Evolutionary conservation across 495 filamentous ascomycete genomes (phyloP).

Genomic region (Astrocystis sublimbata): DNA sequence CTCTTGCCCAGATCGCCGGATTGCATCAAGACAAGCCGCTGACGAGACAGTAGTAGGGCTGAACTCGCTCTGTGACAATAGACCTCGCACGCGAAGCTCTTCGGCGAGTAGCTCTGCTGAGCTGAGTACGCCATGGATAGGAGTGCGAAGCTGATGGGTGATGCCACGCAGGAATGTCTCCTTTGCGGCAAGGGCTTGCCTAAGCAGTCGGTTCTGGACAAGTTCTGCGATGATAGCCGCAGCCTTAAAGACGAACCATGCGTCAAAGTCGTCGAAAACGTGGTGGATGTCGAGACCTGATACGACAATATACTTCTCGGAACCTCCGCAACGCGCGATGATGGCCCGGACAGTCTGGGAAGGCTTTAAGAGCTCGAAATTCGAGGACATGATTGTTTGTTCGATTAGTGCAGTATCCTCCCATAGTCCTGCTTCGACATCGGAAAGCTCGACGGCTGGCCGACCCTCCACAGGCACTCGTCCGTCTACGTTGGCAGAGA

Average conservation of each 20-base stretch:
- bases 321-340: conserved; percentile 15
- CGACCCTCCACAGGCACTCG: background rate
- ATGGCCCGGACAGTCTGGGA: conserved; percentile 9
- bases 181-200: conserved; percentile 31
- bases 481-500: background rate
- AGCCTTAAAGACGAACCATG: conserved; percentile 19
- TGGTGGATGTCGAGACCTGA: conserved; percentile 18
- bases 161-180: conserved; percentile 42
- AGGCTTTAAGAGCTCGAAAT: conserved; percentile 5
- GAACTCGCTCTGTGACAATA: background rate
- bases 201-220: conserved; percentile 16
- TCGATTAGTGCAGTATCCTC: conserved; percentile 5
- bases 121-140: conserved; percentile 43
- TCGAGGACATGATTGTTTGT: conserved; percentile 14
- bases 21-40: conserved; percentile 8
- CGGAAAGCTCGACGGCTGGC: background rate
- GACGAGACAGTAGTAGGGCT: background rate
- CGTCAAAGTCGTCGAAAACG: conserved; percentile 21
- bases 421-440: conserved; percentile 10
- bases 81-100: conserved; percentile 11
- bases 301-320: conserved; percentile 14
- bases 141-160: conserved; percentile 42
- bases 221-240: conserved; percentile 14
- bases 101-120: conserved; percentile 39
- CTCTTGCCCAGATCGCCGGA: conserved; percentile 18